Base-by-base conservation (phyloP, 1,284 basidiomycete species). In the Wolfiporia cocos region DNA sequence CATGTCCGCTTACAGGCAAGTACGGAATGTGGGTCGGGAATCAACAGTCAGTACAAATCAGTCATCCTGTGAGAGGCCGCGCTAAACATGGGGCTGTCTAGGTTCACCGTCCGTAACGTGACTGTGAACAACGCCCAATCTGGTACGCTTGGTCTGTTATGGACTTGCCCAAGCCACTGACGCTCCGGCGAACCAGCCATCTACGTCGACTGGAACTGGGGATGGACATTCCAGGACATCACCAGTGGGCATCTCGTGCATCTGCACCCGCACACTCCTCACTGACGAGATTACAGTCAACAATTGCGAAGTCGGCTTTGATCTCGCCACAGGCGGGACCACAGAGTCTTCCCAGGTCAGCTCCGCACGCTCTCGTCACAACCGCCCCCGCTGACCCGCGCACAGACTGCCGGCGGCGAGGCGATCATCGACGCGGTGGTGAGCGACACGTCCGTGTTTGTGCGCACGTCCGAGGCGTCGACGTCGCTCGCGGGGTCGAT, bases 371-470 rank as follows among this genome's bases (percentile, higher is more conserved):
- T 36, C 18, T 36, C 5, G 22, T 6, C 6, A 37, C 22, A 5
- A 38, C 21, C 18, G n/a, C n/a, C n/a, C n/a, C n/a, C n/a, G n/a
- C n/a, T n/a, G n/a, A n/a, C n/a, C n/a, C n/a, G n/a, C n/a, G n/a
- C 28, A 4, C 43, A 62, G 57, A 55, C 52, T 4, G 70, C 68
- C 14, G 78, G 76, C 23, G 72, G 71, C 0, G 63, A 74, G 43
- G 75, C 78, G 0, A 76, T 85, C 50, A 75, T 83, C 42, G 81
- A 85, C 52, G 77, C 74, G 4, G 62, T 65, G 7, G 72, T 76
- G 14, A 65, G 61, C 30, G 69, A 80, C 53, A 69, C 68, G 5
- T 66, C 66, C 19, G 60, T 64, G 35, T 68, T 70, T 49, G 40
- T 68, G 34, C 58, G 65, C 41, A 58, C 57, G 9, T 62, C 66